These are phyloP conservation scores for Saccharomycopsis malanga DNA, from an alignment of 805 yeast species.

Conservation along the genomic window DNA sequence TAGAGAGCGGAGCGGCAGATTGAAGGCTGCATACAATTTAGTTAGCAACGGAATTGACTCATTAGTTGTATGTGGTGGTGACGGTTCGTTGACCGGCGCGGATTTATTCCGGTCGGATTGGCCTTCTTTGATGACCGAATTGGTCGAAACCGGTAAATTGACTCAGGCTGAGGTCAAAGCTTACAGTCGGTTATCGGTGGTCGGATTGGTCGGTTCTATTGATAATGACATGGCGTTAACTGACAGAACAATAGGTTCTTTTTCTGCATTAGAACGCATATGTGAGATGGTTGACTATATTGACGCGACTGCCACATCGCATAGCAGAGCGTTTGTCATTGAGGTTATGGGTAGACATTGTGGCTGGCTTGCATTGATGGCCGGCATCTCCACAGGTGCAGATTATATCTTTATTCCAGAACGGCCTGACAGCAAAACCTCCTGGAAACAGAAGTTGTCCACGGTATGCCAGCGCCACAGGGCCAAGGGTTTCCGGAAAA, in stretches of 20 bases:
- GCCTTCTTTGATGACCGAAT: slow-evolving; percentile 80
- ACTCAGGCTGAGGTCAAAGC: slow-evolving; percentile 52
- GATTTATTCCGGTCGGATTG: slow-evolving; percentile 90
- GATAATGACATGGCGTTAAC: slow-evolving; percentile 84
- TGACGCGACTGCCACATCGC: slow-evolving; percentile 79
- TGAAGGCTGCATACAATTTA: slow-evolving; percentile 76
- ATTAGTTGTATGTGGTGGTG: slow-evolving; percentile 95
- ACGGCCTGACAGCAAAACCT: slow-evolving; percentile 54
- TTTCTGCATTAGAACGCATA: slow-evolving; percentile 69
- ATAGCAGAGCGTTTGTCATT: slow-evolving; percentile 74
- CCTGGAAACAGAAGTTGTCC: slow-evolving; percentile 65
- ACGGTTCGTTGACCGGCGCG: slow-evolving; percentile 97
- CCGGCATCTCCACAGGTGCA: slow-evolving; percentile 75
- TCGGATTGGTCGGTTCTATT: slow-evolving; percentile 73
- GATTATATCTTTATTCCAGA: slow-evolving; percentile 79
- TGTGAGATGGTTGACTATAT: slow-evolving; percentile 72
- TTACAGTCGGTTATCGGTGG: slow-evolving; percentile 5
- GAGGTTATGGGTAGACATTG: slow-evolving; percentile 90
- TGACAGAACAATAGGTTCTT: slow-evolving; percentile 77
- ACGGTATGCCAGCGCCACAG: slow-evolving; percentile 59
- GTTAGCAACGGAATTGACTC: slow-evolving; percentile 89
- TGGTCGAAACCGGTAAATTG: slow-evolving; percentile 48
- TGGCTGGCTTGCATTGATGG: slow-evolving; percentile 81
- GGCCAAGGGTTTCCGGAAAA: slow-evolving; percentile 65
- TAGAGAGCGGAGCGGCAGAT: slow-evolving; percentile 78